Evolutionary conservation across 495 filamentous ascomycete species (phyloP).

Genomic region (Daldinia vernicosa): DNA sequence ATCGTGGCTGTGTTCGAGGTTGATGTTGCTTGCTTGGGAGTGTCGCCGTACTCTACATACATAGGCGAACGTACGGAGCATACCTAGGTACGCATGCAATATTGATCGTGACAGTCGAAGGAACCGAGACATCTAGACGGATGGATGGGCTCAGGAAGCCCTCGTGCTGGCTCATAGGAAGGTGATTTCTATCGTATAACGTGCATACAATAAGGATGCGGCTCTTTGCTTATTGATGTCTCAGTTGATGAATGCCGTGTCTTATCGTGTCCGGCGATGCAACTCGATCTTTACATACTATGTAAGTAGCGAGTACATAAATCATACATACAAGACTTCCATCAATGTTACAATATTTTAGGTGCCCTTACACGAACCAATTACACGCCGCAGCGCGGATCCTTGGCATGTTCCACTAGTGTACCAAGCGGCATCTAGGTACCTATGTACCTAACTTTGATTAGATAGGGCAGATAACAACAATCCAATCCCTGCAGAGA

Average conservation of each 20-base stretch:
- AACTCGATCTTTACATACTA: neutral
- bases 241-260: neutral
- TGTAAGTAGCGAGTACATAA: neutral
- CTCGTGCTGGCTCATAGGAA: neutral
- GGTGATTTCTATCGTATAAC: neutral
- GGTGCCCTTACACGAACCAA: neutral
- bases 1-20: slow-evolving; percentile 12
- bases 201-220: neutral
- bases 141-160: neutral
- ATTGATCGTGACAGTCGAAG: neutral
- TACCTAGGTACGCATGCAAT: neutral
- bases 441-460: neutral
- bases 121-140: neutral
- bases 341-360: neutral
- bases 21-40: neutral
- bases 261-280: neutral
- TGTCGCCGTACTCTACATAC: neutral
- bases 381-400: neutral
- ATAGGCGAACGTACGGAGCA: neutral
- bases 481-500: neutral
- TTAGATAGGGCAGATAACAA: neutral
- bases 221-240: slow-evolving; percentile 5
- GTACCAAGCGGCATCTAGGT: neutral
- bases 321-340: neutral
- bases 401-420: neutral